Evolutionary conservation across 1,139 yeast genomes (phyloP).

Genomic region (Hyphopichia khmerensis): DNA sequence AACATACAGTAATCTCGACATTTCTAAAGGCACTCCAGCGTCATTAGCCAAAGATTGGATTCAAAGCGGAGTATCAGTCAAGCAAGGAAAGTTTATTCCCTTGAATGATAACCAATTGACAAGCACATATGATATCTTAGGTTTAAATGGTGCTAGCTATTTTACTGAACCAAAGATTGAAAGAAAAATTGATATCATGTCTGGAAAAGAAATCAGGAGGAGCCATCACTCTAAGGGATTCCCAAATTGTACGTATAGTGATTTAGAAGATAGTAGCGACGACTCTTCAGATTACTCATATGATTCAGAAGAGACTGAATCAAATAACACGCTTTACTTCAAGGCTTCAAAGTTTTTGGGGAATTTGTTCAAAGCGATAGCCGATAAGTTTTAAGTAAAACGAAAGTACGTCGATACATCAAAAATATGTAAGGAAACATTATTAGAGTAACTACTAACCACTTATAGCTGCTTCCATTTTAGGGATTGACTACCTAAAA

Average conservation of each 20-base stretch:
- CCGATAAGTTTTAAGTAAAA: not conserved
- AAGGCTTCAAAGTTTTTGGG: slow-evolving; percentile 7
- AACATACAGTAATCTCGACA: slow-evolving; percentile 52
- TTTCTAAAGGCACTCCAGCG: slow-evolving; percentile 47
- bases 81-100: slow-evolving; percentile 47
- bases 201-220: slow-evolving; percentile 12
- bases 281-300: slow-evolving; percentile 5
- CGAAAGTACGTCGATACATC: slow-evolving; percentile 1
- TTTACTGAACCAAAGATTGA: slow-evolving; percentile 17
- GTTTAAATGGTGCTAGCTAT: slow-evolving; percentile 34
- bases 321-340: slow-evolving; percentile 2
- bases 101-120: slow-evolving; percentile 38
- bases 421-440: too few species aligned
- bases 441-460: not conserved
- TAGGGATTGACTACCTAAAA: not conserved
- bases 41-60: slow-evolving; percentile 47
- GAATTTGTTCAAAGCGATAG: slow-evolving; percentile 6
- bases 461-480: not conserved
- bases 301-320: slow-evolving; percentile 1
- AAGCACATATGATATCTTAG: slow-evolving; percentile 35
- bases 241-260: slow-evolving; percentile 19
- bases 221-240: slow-evolving; percentile 6
- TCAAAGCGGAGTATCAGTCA: slow-evolving; percentile 44
- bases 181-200: slow-evolving; percentile 18
- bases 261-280: slow-evolving; percentile 6